Percentiles rank a stretch among this genome's conserved stretches.
Evolutionary conservation across 106 monocot species (phyloP).

Genomic region (Xerophyta viscosa): DNA sequence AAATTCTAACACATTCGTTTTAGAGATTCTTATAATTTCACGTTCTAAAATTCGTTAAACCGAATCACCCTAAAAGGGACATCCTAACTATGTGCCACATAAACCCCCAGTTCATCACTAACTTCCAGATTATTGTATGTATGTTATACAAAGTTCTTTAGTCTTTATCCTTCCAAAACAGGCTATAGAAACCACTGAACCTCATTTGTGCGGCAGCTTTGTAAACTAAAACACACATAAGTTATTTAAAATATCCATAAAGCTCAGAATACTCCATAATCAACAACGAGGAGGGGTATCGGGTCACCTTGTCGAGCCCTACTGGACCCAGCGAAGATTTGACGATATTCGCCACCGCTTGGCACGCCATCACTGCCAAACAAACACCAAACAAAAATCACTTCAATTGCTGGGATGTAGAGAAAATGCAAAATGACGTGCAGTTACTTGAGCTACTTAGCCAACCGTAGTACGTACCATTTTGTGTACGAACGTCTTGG

Average conservation of each 20-base stretch:
- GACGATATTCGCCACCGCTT: conserved; percentile 91
- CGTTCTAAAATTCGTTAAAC: background rate
- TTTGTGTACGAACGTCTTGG: conserved; percentile 94
- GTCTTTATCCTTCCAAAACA: too few species aligned
- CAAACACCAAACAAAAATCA: background rate
- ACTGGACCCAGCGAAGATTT: conserved; percentile 96
- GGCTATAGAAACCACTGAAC: too few species aligned
- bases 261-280: background rate
- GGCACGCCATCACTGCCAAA: conserved; percentile 76
- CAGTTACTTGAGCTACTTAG: background rate
- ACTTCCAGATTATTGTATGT: too few species aligned
- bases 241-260: background rate
- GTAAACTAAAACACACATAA: too few species aligned
- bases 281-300: background rate
- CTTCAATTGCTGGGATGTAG: too few species aligned
- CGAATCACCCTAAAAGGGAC: too few species aligned
- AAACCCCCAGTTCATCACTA: too few species aligned
- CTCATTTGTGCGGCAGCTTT: too few species aligned
- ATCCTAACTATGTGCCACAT: too few species aligned
- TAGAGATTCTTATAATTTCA: too few species aligned
- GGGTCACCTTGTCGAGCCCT: conserved; percentile 87
- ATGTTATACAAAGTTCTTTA: too few species aligned
- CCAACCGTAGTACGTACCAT: conserved; percentile 28
- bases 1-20: background rate
- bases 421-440: too few species aligned